phyloP scores from a whole-genome alignment of 306 rosid genomes.

The Medicago truncatula region MtrunA17r5.0-ANR NC_053042.1:54158501-54159000 shows the following conservation, averaged over 20 bases:
- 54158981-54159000: slow-evolving; percentile 58
- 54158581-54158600: slow-evolving; percentile 82
- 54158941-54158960: slow-evolving; percentile 40
- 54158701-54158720: slow-evolving; percentile 1
- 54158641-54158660: slow-evolving; percentile 24
- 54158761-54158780: slow-evolving; percentile 16
- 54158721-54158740: background rate
- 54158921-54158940: slow-evolving; percentile 33
- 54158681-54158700: background rate
- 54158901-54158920: slow-evolving; percentile 8
- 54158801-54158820: background rate
- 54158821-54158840: slow-evolving; percentile 20
- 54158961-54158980: slow-evolving; percentile 73
- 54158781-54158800: slow-evolving; percentile 30
- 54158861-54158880: slow-evolving; percentile 4
- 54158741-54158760: slow-evolving; percentile 15
- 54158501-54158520: slow-evolving; percentile 45
- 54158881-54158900: slow-evolving; percentile 18
- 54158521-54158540: slow-evolving; percentile 38
- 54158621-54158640: slow-evolving; percentile 94
- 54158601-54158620: slow-evolving; percentile 60
- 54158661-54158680: background rate
- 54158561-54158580: slow-evolving; percentile 92
- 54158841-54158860: background rate
- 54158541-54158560: slow-evolving; percentile 74